Conservation (phyloP, 345 rosid species). For the Abelmoschus esculentus region DNA sequence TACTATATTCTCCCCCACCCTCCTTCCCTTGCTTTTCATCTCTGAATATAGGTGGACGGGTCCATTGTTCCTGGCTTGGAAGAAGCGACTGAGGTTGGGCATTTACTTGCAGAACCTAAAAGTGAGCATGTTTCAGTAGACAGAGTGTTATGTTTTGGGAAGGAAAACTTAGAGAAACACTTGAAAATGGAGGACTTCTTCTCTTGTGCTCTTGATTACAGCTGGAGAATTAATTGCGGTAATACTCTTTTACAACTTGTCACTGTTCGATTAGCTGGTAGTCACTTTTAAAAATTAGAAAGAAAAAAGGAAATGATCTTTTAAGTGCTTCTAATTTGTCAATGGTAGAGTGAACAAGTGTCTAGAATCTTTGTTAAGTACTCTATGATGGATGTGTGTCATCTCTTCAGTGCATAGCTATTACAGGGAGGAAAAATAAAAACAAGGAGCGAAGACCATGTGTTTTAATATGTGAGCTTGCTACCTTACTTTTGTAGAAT, state of each 20-base stretch:
- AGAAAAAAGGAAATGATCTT: neutral
- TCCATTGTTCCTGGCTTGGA: slow-evolving; percentile 28
- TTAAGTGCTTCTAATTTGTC: neutral
- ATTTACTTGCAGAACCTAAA: slow-evolving; percentile 43
- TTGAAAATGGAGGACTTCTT: slow-evolving; percentile 45
- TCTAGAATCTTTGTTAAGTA: neutral
- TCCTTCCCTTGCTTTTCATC: neutral
- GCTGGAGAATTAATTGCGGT: slow-evolving; percentile 35
- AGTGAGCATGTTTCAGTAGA: slow-evolving; percentile 44
- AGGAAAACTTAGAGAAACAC: slow-evolving; percentile 40
- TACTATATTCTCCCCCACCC: neutral
- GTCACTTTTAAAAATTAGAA: neutral
- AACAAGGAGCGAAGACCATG: neutral
- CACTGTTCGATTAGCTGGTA: neutral
- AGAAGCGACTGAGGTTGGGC: slow-evolving; percentile 39
- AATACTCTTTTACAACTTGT: slow-evolving; percentile 12
- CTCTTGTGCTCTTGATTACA: slow-evolving; percentile 36
- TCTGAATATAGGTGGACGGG: slow-evolving; percentile 42
- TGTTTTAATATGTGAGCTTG: neutral
- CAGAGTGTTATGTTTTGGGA: slow-evolving; percentile 37
- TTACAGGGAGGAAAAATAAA: neutral
- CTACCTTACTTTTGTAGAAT: neutral
- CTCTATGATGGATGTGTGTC: neutral
- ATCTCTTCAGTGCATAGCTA: neutral
- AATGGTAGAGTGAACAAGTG: neutral